Base-by-base conservation (phyloP, 805 yeast species). In the Pichia kluyveri region DNA sequence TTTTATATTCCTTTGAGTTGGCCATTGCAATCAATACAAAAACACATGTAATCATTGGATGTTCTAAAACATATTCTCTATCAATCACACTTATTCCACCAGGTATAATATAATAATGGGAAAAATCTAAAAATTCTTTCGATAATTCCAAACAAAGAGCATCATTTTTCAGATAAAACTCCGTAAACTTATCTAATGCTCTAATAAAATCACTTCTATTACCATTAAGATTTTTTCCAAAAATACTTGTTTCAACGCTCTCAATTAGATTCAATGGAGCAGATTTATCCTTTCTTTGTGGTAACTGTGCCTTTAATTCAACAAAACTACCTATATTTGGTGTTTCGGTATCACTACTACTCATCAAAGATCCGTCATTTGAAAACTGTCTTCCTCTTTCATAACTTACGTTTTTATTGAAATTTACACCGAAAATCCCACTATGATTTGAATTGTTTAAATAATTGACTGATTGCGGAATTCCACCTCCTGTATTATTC, bases 81-180 rank as follows among this genome's bases (percentile, higher is more conserved):
- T 71, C 67, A 12, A 78, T 69, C 32, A 69, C 69, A 37, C 69
- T 73, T n/a, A 77, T 68, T 6, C 82, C 82, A 11, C 82, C 82
- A 1, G 83, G 83, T 6, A 77, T 73, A 41, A 79, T 76, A 80
- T 82, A 79, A 56, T 73, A 76, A 55, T 76, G 81, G 4, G 83
- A 77, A 40, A 71, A 72, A 17, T 69, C 71, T 37, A 78, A 58
- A 51, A 78, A 79, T 28, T 72, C 71, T 48, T 69, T 67, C 0
- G 77, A 72, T 31, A 79, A 56, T 41, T 65, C 61, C 8, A 75
- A 60, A 53, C 79, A 75, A 7, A 77, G 57, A 10, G 55, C 52
- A 50, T 69, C 70, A 52, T 77, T 67, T 12, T 68, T 60, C 32
- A 66, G 62, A 53, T 72, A 77, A 60, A 77, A 77, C 42, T 63